These are phyloP conservation scores for Tylopilus subfusipes DNA, from an alignment of 768 basidiomycete species.

Conservation along the genomic window DNA sequence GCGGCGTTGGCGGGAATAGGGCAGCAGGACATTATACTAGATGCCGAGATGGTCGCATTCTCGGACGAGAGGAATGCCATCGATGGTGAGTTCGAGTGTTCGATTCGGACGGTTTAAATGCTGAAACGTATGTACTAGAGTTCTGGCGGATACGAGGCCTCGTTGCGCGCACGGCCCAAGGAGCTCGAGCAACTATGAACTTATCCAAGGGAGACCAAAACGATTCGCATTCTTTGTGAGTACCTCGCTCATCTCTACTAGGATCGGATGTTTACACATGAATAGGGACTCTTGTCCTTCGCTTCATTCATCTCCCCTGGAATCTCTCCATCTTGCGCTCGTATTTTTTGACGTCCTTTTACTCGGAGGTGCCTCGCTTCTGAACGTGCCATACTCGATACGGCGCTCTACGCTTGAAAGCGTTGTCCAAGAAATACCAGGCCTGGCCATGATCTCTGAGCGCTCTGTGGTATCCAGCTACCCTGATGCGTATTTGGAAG, in stretches of 20 bases:
- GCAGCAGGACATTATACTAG: slow-evolving; percentile 50
- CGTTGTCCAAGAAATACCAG: slow-evolving; percentile 49
- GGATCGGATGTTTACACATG: neutral
- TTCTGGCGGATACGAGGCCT: slow-evolving; percentile 72
- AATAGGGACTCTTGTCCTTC: slow-evolving; percentile 40
- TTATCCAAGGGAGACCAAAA: slow-evolving; percentile 16
- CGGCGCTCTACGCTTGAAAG: slow-evolving; percentile 63
- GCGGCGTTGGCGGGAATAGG: slow-evolving; percentile 48
- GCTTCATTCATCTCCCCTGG: slow-evolving; percentile 36
- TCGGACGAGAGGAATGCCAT: slow-evolving; percentile 52
- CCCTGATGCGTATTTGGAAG: slow-evolving; percentile 5
- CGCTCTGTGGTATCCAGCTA: slow-evolving; percentile 41
- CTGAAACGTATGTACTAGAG: slow-evolving; percentile 40
- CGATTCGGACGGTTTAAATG: neutral
- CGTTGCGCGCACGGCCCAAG: slow-evolving; percentile 54
- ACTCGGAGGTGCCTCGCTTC: slow-evolving; percentile 58
- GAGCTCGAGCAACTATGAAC: slow-evolving; percentile 40
- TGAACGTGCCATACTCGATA: slow-evolving; percentile 51
- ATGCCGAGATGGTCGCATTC: slow-evolving; percentile 91
- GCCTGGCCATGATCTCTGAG: slow-evolving; percentile 62
- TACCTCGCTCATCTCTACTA: slow-evolving; percentile 2
- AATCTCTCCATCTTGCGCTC: slow-evolving; percentile 62
- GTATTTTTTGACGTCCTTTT: slow-evolving; percentile 85
- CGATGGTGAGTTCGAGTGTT: slow-evolving; percentile 53
- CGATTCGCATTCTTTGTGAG: slow-evolving; percentile 22